Evolutionary conservation across 306 rosid species (phyloP).

Genomic region (Malus asiatica): DNA sequence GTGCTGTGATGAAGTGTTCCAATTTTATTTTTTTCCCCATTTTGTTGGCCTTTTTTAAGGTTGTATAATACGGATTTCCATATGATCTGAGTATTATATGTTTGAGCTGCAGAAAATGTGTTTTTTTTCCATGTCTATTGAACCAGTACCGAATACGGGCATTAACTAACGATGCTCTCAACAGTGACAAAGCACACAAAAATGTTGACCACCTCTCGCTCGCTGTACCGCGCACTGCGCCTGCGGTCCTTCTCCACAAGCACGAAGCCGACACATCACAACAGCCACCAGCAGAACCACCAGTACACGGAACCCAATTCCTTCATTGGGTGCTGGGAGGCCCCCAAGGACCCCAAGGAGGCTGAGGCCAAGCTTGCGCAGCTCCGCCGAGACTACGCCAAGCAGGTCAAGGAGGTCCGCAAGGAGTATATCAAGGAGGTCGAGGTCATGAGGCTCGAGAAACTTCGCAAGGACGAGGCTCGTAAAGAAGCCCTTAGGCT

Average conservation of each 20-base stretch:
- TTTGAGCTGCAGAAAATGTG: too few relatives aligned
- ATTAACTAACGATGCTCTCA: neutral
- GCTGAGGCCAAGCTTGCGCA: constrained; percentile 56
- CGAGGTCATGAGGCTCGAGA: constrained; percentile 55
- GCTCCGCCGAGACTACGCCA: constrained; percentile 69
- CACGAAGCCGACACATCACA: neutral
- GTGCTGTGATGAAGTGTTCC: too few relatives aligned
- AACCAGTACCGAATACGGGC: too few relatives aligned
- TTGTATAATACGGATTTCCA: too few relatives aligned
- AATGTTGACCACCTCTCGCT: neutral
- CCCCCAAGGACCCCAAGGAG: constrained; percentile 60
- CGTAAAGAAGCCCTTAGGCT: constrained; percentile 52
- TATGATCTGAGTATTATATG: too few relatives aligned
- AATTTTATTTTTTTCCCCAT: too few relatives aligned
- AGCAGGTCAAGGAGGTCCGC: constrained; percentile 62
- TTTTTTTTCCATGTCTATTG: too few relatives aligned
- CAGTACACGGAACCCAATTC: neutral
- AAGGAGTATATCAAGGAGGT: constrained; percentile 62
- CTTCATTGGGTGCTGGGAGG: constrained; percentile 63
- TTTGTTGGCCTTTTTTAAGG: too few relatives aligned
- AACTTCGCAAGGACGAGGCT: constrained; percentile 63
- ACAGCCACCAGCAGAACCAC: neutral
- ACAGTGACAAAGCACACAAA: neutral
- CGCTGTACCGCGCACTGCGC: neutral
- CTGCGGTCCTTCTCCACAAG: neutral